Conservation (phyloP, 2,329 filamentous ascomycete genomes). For the Westerdykella sp. region DNA sequence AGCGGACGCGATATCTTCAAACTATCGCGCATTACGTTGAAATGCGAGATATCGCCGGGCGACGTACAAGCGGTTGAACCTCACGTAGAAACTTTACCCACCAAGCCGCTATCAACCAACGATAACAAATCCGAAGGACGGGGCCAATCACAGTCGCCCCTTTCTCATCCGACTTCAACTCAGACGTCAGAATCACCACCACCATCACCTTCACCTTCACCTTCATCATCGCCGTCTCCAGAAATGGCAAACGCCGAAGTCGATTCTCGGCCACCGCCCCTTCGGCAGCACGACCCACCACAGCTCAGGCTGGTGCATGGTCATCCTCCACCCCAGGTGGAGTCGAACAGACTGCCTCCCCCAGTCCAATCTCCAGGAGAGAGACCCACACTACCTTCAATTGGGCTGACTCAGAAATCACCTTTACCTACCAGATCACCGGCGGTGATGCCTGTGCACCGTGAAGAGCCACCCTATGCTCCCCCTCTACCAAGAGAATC, state of each 20-base stretch:
- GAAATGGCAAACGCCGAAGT: not conserved
- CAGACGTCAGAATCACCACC: slow-evolving; percentile 6
- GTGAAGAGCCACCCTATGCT: slow-evolving; percentile 10
- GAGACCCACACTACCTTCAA: slow-evolving; percentile 7
- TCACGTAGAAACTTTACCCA: slow-evolving; percentile 1
- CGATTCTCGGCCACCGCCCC: slow-evolving; percentile 1
- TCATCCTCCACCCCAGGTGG: slow-evolving; percentile 14
- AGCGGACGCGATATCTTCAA: slow-evolving; percentile 38
- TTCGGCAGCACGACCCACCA: not conserved
- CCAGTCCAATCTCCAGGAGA: slow-evolving; percentile 15
- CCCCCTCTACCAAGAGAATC: slow-evolving; percentile 12
- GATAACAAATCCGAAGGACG: too few species aligned
- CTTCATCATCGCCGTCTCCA: slow-evolving; percentile 1
- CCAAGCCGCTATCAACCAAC: slow-evolving; percentile 1
- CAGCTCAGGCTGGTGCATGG: not conserved
- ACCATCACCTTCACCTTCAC: slow-evolving; percentile 10
- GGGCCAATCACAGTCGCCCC: slow-evolving; percentile 1
- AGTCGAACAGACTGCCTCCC: slow-evolving; percentile 14
- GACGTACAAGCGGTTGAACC: slow-evolving; percentile 6
- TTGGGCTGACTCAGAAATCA: slow-evolving; percentile 10
- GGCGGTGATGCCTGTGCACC: slow-evolving; percentile 11
- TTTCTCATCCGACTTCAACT: slow-evolving; percentile 11
- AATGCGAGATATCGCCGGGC: slow-evolving; percentile 20
- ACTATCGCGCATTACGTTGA: slow-evolving; percentile 34
- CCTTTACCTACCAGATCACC: slow-evolving; percentile 13